These are phyloP conservation scores for Zasmidium angulare DNA, from an alignment of 2,329 filamentous ascomycete genomes.

Conservation along the genomic window DNA sequence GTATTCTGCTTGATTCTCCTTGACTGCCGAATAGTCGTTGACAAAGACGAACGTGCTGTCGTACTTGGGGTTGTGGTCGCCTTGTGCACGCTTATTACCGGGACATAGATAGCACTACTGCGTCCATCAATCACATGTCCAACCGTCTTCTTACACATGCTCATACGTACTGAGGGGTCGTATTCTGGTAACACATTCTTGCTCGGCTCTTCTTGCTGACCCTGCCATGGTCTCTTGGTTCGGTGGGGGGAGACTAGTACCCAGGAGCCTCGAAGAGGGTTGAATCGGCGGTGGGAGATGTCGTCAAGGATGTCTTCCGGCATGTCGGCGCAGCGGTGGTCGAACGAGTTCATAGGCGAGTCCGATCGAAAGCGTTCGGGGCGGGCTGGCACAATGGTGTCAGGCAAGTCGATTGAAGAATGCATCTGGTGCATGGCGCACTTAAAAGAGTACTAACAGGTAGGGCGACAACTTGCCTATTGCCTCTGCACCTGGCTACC, in stretches of 20 bases:
- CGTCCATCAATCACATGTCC: slow-evolving; percentile 14
- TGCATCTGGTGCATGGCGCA: slow-evolving; percentile 29
- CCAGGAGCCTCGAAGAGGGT: slow-evolving; percentile 86
- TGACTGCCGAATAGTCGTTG: slow-evolving; percentile 96
- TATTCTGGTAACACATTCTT: slow-evolving; percentile 66
- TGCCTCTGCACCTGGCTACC: slow-evolving; percentile 5
- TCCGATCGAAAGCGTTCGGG: slow-evolving; percentile 10
- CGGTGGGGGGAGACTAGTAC: slow-evolving; percentile 93
- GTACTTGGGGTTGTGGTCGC: slow-evolving; percentile 83
- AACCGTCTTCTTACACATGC: background rate
- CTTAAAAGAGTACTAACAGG: slow-evolving; percentile 12
- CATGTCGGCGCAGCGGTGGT: slow-evolving; percentile 35
- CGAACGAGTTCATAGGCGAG: slow-evolving; percentile 14
- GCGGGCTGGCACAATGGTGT: slow-evolving; percentile 15
- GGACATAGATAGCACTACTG: slow-evolving; percentile 88
- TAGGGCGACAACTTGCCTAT: slow-evolving; percentile 3
- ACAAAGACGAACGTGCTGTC: slow-evolving; percentile 88
- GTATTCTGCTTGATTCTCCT: slow-evolving; percentile 87
- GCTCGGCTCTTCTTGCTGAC: slow-evolving; percentile 49
- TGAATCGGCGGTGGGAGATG: slow-evolving; percentile 93
- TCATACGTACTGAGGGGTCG: slow-evolving; percentile 59
- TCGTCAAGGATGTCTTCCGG: slow-evolving; percentile 70
- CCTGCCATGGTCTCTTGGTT: slow-evolving; percentile 97
- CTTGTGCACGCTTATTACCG: slow-evolving; percentile 82
- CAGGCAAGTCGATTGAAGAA: slow-evolving; percentile 22